Percentiles rank a stretch among this genome's conserved stretches.
Conservation (phyloP, 345 rosid species). For the Eucalyptus melliodora region DNA sequence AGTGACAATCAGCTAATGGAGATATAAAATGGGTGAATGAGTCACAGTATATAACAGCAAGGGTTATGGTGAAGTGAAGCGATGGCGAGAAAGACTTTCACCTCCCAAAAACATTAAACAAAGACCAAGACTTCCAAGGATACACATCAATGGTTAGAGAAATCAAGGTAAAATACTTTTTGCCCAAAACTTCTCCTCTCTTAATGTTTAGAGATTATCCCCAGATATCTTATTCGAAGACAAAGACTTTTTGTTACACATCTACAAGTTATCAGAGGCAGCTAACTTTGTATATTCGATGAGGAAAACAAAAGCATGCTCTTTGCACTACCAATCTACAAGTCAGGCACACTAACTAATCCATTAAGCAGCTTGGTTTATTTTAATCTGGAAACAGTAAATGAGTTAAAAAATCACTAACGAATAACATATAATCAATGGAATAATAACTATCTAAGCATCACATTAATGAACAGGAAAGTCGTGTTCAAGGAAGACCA, state of each 20-base stretch:
- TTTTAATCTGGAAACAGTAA: not conserved
- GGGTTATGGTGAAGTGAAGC: not conserved
- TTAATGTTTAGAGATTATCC: not conserved
- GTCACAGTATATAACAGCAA: not conserved
- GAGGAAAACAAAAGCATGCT: not conserved
- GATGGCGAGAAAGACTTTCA: not conserved
- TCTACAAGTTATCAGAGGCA: not conserved
- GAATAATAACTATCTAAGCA: no score
- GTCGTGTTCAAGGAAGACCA: not conserved
- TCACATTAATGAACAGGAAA: not conserved
- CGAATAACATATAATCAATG: no score
- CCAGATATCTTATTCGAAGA: not conserved
- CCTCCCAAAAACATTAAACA: not conserved
- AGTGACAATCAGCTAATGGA: not conserved
- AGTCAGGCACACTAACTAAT: not conserved
- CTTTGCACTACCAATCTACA: not conserved
- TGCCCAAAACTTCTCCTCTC: not conserved
- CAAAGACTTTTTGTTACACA: not conserved
- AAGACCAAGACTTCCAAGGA: not conserved
- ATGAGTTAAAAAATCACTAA: not conserved
- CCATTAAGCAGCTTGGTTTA: not conserved
- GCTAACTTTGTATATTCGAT: rapidly evolving
- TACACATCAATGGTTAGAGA: not conserved
- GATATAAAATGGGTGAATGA: not conserved
- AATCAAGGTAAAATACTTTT: not conserved